Percentiles rank a stretch among this genome's conserved stretches.
phyloP scores from a whole-genome alignment of 2,329 filamentous ascomycete species.

The Calonectria pseudoturangicola region DNA sequence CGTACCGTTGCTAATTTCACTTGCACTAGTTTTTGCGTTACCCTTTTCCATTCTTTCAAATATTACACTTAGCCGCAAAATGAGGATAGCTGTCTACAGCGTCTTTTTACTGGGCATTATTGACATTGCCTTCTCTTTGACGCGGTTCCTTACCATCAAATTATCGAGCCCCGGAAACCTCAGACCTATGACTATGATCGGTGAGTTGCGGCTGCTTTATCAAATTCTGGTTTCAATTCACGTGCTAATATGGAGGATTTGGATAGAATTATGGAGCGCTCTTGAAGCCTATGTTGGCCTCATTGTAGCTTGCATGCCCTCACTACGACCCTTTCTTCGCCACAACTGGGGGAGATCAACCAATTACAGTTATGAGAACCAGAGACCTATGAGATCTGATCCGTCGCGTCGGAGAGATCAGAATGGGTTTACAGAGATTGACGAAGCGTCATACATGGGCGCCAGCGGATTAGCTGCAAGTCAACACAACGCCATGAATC shows the following conservation, averaged over 20 bases:
- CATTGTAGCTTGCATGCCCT: constrained; percentile 14
- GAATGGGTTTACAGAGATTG: constrained; percentile 14
- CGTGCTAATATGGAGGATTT: not conserved
- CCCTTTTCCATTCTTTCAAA: constrained; percentile 15
- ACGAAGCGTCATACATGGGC: constrained; percentile 15
- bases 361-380: constrained; percentile 5
- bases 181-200: constrained; percentile 17
- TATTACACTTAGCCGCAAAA: constrained; percentile 1
- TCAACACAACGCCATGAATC: not conserved
- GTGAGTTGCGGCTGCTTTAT: not conserved
- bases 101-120: constrained; percentile 14
- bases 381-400: constrained; percentile 15
- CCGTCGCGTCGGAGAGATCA: constrained; percentile 5
- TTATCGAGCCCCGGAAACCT: not conserved
- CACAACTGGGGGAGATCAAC: not conserved
- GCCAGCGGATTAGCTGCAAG: constrained; percentile 9
- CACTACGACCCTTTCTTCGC: constrained; percentile 8
- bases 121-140: constrained; percentile 5
- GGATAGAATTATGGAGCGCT: constrained; percentile 7
- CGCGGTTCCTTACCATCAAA: constrained; percentile 3
- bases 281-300: constrained; percentile 18
- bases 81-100: constrained; percentile 5
- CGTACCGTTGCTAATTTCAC: not conserved
- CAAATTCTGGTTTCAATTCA: no score
- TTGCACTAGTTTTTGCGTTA: not conserved